Evolutionary conservation across 257 asterid species (phyloP), one percentile per base, ranked within the genome.

Genomic region (Petunia secreta): DNA sequence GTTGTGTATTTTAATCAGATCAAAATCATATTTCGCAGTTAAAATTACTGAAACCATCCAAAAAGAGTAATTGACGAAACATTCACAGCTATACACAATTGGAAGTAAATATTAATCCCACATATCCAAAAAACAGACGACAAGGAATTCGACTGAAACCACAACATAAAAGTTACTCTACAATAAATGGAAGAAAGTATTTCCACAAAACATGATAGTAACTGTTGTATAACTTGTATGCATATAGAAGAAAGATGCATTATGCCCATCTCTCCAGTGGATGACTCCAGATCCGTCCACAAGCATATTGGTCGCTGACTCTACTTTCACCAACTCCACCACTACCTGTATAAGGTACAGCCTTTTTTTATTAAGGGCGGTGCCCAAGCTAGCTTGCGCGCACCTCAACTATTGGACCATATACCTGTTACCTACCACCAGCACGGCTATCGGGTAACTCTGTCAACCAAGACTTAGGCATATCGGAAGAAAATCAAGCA

Each of bases 191-290:
- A 69, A 69, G 58, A 69, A 69, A 43, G 41, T 16, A 40, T 46
- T 69, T 0, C 76, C 44, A 53, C 16, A 6, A 69, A 69, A 69
- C 76, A 69, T 44, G 57, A 69, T 69, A 16, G 39, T 44, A 69
- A 16, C 25, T 25, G 25, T 25, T 25, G 25, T 25, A 25, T 25
- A 68, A 40, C 57, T 16, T 40, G 76, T 68, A 69, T 69, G 37
- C 52, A 46, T 69, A 69, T 69, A 40, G 14, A 69, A 69, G 76
- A 46, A 68, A 69, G 76, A 48, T 69, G 76, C 58, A 46, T 9
- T 43, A 67, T 67, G 75, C 43, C 54, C 75, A 43, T 67, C 54
- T 67, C 52, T 25, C 46, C 75, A 43, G 36, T 43, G 57, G 57
- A 52, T 1, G 57, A 52, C 14, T 52, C 57, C 11, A 52, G 57